Base-by-base conservation (phyloP, 441 rosid genomes). In the Breynia disticha region DNA sequence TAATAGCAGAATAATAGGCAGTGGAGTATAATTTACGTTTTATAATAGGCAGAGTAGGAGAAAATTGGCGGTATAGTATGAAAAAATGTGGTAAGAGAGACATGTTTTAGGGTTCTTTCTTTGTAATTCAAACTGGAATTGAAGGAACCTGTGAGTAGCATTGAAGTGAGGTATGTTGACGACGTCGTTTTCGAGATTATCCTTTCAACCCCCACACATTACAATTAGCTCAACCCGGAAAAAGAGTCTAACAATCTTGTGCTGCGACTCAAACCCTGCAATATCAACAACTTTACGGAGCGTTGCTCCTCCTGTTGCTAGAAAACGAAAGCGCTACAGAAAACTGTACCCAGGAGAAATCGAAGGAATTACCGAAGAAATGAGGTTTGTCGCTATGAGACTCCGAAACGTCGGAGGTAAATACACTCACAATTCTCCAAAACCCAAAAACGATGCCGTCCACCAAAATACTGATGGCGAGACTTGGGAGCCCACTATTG, bases 361-460 rank as follows among this genome's bases (percentile, higher is more conserved):
- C 69, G 57, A 72, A 50, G 98, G 98, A 1, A 87, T 87, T 38
- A 79, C 93, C 12, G 93, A 80, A 72, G 98, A 90, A 72, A 83
- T 90, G 96, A 79, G 95, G 67, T 90, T 90, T 64, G 90, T 90
- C 16, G 93, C 96, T 12, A 82, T 85, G 98, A 73, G 80, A 63
- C 88, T 87, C 50, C 88, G 89, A 51, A 87, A 90, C 64, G 39
- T 74, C 45, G 79, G 78, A 19, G 89, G 90, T 21, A 79, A 75
- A 58, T 59, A 75, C 62, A 57, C 67, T 57, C 61, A 72, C 65
- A 60, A 49, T 39, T 50, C 38, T 47, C 28, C 12, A 16, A 48
- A 39, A 18, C 35, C 53, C 43, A 19, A 24, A 17, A 48, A 60
- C 17, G 57, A 57, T 7, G 61, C 20, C 48, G 62, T 7, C 7